Percentiles rank a stretch among this genome's conserved stretches.
Conservation (phyloP, 2,329 filamentous ascomycete species). For the Cladosporium oxysporum region DNA sequence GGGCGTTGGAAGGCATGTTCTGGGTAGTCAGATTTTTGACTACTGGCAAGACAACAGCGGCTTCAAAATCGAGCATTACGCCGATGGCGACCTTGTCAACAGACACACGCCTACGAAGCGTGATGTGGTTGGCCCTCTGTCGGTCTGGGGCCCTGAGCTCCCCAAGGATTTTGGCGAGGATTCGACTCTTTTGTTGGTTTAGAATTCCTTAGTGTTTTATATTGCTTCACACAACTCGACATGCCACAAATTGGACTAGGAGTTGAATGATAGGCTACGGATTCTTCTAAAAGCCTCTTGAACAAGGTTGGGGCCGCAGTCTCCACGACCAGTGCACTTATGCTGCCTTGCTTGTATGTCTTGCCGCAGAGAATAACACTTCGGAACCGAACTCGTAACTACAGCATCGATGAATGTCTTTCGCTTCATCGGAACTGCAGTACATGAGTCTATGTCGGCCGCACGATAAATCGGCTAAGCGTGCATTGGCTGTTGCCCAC, state of each 20-base stretch:
- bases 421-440: too few relatives aligned
- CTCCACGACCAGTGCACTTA: not conserved
- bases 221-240: too few relatives aligned
- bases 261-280: not conserved
- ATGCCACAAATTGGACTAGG: not conserved
- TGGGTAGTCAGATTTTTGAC: conserved; percentile 67
- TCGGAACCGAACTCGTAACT: too few relatives aligned
- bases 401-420: too few relatives aligned
- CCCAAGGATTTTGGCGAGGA: not conserved
- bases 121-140: conserved; percentile 16
- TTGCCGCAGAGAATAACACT: too few relatives aligned
- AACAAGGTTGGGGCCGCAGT: not conserved
- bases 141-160: conserved; percentile 19
- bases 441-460: too few relatives aligned
- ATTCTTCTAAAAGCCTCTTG: not conserved
- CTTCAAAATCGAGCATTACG: conserved; percentile 59
- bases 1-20: conserved; percentile 70
- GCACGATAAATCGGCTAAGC: too few relatives aligned
- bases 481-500: too few relatives aligned
- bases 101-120: conserved; percentile 47
- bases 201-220: not conserved
- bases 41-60: conserved; percentile 58
- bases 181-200: not conserved
- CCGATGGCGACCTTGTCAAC: conserved; percentile 68
- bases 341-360: too few relatives aligned